Percentiles rank a stretch among this genome's conserved stretches.
Conservation (phyloP, 139 green algal species). For the Auxenochlorella pyrenoidosa region DNA sequence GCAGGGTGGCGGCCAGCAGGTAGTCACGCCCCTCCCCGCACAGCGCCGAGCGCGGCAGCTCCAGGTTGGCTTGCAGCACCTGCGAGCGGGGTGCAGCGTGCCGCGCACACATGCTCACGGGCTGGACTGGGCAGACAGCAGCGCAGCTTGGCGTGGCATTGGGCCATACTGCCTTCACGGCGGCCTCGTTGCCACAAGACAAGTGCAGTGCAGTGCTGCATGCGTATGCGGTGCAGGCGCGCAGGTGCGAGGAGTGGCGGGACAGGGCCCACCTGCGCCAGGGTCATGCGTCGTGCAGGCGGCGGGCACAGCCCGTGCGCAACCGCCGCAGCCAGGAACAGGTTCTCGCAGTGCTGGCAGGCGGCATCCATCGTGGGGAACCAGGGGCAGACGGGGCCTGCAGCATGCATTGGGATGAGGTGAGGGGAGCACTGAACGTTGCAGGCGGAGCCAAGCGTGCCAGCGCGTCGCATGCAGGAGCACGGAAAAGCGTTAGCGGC, state of each 20-base stretch:
- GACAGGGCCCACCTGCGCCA: slow-evolving; percentile 36
- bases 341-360: slow-evolving; percentile 63
- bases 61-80: slow-evolving; percentile 39
- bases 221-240: no score
- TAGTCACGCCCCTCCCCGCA: not conserved
- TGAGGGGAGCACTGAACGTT: not conserved
- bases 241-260: no score
- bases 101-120: no score
- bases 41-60: slow-evolving; percentile 18
- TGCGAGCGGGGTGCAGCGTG: not conserved
- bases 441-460: not conserved
- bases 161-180: no score
- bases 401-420: no score
- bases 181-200: no score
- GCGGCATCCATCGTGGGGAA: slow-evolving; percentile 64
- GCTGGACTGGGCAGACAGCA: no score
- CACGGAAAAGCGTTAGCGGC: not conserved
- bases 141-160: no score
- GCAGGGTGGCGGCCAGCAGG: not conserved
- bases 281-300: slow-evolving; percentile 24
- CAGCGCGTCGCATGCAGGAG: no score
- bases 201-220: no score
- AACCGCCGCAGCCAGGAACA: slow-evolving; percentile 53
- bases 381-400: slow-evolving; percentile 30
- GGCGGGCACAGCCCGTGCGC: slow-evolving; percentile 45